Base-by-base conservation (phyloP, 805 yeast genomes). In the Candida caryicola region DNA sequence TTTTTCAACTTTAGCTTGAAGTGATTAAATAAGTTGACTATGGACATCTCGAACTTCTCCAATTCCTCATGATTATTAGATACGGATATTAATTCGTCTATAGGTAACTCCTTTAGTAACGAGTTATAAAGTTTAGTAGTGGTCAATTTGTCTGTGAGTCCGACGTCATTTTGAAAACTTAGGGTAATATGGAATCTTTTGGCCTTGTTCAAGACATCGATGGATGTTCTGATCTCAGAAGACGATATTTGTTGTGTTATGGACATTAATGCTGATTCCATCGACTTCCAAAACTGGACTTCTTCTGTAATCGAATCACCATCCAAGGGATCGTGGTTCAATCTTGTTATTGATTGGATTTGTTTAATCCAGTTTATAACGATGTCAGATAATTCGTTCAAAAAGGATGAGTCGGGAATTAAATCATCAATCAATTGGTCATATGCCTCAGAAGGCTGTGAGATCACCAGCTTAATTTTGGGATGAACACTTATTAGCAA, bases 121-220 rank as follows among this genome's bases (percentile, higher is more conserved):
- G 76, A 74, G 45, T 80, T 81, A 52, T 81, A 80, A n/a, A 70
- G 66, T 9, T 66, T 62, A 0, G 88, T 76, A 16, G 60, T 59
- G 3, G 64, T 63, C 9, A 77, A 44, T 12, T 83, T 77, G 18
- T 77, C 80, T 26, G 66, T 59, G 15, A 91, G 59, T 0, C 87
- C 86, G 2, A 84, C 79, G 51, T 86, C 95, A 4, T 87, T 76
- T 23, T 76, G 64, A 50, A 85, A 82, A 25, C 83, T 73, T n/a
- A 79, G 75, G 0, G 90, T 81, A 1, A 87, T 81, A 54, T 85
- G 95, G 52, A 81, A 85, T 45, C 97, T 69, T 48, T 85, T 89
- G 2, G 89, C 88, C 12, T 72, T 63, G 42, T 77, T 76, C 39
- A 90, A 65, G 0, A 85, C 64, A 1, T 74, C 77, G 10, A 88